Conservation (phyloP, 176 grass and related monocot species). For the Rhynchospora breviuscula region DNA sequence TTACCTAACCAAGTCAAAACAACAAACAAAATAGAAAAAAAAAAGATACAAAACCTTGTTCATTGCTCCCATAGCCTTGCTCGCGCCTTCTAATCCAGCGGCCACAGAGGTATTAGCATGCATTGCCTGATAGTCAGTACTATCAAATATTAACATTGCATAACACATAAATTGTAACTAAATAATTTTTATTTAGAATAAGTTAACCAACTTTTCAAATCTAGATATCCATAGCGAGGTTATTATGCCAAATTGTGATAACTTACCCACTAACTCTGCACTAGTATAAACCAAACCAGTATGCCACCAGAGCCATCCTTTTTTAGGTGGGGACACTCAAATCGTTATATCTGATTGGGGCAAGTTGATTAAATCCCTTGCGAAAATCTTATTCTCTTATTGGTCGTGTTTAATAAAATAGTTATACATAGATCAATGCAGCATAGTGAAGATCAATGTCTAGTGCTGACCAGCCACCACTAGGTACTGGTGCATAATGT, state of each 20-base stretch:
- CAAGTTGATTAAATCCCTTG: neutral
- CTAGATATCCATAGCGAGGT: neutral
- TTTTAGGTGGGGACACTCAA: neutral
- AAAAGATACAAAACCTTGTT: slow-evolving; percentile 61
- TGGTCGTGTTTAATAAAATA: neutral
- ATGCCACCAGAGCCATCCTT: neutral
- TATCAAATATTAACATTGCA: slow-evolving; percentile 8
- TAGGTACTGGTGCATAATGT: slow-evolving; percentile 2
- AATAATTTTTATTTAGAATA: neutral
- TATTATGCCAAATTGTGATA: neutral
- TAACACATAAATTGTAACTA: neutral
- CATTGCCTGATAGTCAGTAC: slow-evolving; percentile 54
- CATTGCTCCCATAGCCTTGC: slow-evolving; percentile 84
- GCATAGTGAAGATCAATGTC: neutral
- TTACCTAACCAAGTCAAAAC: neutral
- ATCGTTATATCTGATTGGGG: too few relatives aligned
- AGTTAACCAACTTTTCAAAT: neutral
- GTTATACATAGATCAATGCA: neutral
- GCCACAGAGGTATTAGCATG: slow-evolving; percentile 85
- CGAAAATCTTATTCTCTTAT: neutral
- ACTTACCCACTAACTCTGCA: neutral
- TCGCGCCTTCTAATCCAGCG: slow-evolving; percentile 77
- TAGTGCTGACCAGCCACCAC: neutral
- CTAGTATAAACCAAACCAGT: neutral
- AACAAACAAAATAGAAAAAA: slow-evolving; percentile 9